A percentile compares a stretch with the other conserved stretches of the same genome.
These are phyloP conservation scores for Stemphylium lycopersici DNA, from an alignment of 2,329 filamentous ascomycete species.

Conservation along the genomic window DNA sequence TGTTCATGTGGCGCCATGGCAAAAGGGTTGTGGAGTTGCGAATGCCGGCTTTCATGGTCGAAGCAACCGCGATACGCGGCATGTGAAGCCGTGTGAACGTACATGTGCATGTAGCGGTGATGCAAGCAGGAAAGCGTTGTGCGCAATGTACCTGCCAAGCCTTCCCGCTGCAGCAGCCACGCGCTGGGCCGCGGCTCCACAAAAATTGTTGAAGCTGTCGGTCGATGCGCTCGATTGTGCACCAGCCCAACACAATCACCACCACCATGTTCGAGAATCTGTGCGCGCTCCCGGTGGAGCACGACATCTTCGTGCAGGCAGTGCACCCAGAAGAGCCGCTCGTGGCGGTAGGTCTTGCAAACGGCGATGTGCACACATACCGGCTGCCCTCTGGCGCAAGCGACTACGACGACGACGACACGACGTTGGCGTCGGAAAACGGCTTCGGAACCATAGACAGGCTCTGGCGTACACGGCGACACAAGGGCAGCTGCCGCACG, in stretches of 20 bases:
- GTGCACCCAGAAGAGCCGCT: conserved; percentile 85
- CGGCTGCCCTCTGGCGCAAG: conserved; percentile 68
- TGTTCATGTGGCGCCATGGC: neutral
- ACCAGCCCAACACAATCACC: conserved; percentile 1
- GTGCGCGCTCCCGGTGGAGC: conserved; percentile 82
- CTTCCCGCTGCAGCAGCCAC: conserved; percentile 25
- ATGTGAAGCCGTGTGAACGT: no score
- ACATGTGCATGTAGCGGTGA: neutral
- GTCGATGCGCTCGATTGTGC: neutral
- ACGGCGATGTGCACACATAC: conserved; percentile 85
- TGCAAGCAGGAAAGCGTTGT: neutral
- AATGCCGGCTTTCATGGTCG: no score
- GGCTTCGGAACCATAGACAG: conserved; percentile 81
- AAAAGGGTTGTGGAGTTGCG: no score
- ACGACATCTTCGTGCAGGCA: conserved; percentile 87
- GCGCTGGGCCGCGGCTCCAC: conserved; percentile 20
- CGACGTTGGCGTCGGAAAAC: conserved; percentile 58
- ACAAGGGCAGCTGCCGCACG: conserved; percentile 91
- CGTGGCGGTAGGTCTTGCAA: conserved; percentile 82
- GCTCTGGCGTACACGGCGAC: conserved; percentile 83
- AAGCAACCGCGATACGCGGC: no score
- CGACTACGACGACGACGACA: conserved; percentile 58
- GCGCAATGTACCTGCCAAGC: conserved; percentile 21
- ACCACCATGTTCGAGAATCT: conserved; percentile 82
- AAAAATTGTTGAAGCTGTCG: conserved; percentile 33